phyloP scores from a whole-genome alignment of 2,329 filamentous ascomycete species.

The Emmonsiellopsis sp. region DNA sequence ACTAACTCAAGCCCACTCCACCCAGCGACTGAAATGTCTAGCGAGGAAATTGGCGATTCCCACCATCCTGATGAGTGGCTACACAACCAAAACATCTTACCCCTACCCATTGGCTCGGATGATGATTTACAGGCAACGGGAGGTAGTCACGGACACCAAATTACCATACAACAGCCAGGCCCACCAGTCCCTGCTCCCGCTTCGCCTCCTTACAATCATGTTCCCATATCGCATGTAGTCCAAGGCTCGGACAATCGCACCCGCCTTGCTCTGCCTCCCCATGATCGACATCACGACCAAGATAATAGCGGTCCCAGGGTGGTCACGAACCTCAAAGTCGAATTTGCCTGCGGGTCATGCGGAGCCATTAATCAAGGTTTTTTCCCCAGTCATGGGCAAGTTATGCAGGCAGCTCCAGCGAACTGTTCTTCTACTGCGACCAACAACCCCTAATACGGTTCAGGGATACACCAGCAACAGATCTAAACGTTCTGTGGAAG shows the following conservation, averaged over 20 bases:
- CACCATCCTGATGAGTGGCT: neutral
- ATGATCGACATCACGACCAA: conserved; percentile 13
- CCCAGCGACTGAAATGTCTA: neutral
- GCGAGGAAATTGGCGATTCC: neutral
- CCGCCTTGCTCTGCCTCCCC: neutral
- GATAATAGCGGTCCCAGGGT: conserved; percentile 19
- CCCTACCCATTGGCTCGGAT: neutral
- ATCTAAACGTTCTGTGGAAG: too few relatives aligned
- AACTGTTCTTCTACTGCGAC: neutral
- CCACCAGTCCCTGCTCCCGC: neutral
- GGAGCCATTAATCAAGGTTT: conserved; percentile 30
- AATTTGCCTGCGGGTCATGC: conserved; percentile 30
- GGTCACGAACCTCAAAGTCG: conserved; percentile 30
- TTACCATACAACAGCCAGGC: neutral
- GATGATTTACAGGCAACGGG: neutral
- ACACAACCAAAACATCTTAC: neutral
- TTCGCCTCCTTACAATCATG: neutral
- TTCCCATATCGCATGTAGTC: neutral
- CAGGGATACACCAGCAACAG: neutral
- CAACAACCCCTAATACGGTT: neutral
- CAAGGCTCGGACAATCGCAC: neutral
- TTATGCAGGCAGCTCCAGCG: neutral
- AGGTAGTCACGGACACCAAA: neutral
- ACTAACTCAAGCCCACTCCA: neutral
- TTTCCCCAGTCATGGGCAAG: neutral